Evolutionary conservation across 305 asterid species (phyloP).

Genomic region (Solanum hybrid): DNA sequence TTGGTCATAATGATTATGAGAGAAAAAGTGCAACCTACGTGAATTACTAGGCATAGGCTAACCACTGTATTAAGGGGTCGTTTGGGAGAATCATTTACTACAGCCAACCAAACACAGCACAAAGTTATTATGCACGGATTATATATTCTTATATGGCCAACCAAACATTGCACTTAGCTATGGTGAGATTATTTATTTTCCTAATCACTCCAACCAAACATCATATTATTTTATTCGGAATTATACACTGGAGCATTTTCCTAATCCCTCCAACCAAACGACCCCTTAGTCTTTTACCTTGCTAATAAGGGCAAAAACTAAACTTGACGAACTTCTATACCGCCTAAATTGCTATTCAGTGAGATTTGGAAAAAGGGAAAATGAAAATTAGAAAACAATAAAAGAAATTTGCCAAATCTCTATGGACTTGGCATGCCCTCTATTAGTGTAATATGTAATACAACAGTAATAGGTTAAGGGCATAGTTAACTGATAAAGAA

Average conservation of each 20-base stretch:
- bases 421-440: background rate
- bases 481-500: background rate
- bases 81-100: background rate
- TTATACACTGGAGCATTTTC: background rate
- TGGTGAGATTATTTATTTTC: background rate
- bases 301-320: background rate
- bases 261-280: background rate
- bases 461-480: background rate
- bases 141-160: background rate
- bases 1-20: background rate
- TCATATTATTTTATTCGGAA: background rate
- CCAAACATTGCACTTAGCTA: background rate
- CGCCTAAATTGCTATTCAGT: background rate
- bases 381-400: background rate
- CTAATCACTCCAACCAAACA: background rate
- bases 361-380: background rate
- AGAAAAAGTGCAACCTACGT: background rate
- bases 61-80: background rate
- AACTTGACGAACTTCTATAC: background rate
- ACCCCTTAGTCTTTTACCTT: background rate
- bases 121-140: background rate
- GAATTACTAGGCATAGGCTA: background rate
- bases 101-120: background rate
- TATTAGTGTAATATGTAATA: background rate
- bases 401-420: background rate